Conservation (phyloP, 2,329 filamentous ascomycete genomes). For the Cercospora beticola region DNA sequence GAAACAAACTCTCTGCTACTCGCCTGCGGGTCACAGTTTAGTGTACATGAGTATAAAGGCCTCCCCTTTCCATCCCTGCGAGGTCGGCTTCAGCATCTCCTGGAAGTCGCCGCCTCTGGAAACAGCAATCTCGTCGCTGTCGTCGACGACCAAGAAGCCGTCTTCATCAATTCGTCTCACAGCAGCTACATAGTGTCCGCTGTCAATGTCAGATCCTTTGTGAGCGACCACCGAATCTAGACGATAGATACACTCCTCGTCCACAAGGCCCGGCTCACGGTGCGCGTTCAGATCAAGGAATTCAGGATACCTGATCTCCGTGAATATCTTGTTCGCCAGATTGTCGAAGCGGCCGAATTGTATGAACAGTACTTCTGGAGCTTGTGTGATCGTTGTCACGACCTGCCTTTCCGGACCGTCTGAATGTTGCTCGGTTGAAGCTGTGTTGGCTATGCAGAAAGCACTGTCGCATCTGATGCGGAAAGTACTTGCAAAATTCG, state of each 20-base stretch:
- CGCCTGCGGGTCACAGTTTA: not conserved
- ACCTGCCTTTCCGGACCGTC: conserved; percentile 1
- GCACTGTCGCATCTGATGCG: not conserved
- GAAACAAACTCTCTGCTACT: not conserved
- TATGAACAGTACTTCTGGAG: not conserved
- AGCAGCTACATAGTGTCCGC: conserved; percentile 15
- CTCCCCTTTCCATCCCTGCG: not conserved
- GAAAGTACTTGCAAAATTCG: not conserved
- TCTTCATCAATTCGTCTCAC: conserved; percentile 5
- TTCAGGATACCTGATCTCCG: conserved; percentile 5
- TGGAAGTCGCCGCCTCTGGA: not conserved
- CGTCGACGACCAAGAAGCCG: conserved; percentile 10
- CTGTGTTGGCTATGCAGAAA: not conserved
- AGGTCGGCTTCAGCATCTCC: conserved; percentile 4
- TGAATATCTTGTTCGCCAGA: not conserved
- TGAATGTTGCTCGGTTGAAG: not conserved
- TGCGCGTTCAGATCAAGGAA: conserved; percentile 1
- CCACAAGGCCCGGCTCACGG: not conserved
- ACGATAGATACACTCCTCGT: conserved; percentile 14
- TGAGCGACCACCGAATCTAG: conserved; percentile 19
- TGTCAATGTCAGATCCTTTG: not conserved
- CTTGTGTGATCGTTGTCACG: not conserved
- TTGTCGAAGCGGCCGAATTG: not conserved
- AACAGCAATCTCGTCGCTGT: not conserved
- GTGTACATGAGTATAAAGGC: conserved; percentile 5